Evolutionary conservation across 176 grass and related monocot genomes (phyloP).

Genomic region (Juncus inflexus): DNA sequence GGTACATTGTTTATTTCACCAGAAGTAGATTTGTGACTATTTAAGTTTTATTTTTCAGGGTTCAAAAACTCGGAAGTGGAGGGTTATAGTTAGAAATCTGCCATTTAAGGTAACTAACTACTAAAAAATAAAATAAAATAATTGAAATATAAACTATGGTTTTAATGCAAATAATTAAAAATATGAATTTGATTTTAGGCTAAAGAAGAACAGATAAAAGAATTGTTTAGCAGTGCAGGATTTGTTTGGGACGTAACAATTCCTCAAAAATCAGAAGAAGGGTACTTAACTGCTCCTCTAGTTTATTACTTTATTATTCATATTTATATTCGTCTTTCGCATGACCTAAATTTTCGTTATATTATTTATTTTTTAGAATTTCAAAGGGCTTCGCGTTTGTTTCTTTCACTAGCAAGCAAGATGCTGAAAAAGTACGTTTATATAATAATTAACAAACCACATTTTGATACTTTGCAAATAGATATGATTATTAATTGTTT

Average conservation of each 20-base stretch:
- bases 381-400: slow-evolving; percentile 99
- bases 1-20: too few relatives aligned
- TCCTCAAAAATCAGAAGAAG: slow-evolving; percentile 67
- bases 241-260: slow-evolving; percentile 96
- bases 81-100: slow-evolving; percentile 87
- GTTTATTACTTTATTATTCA: background rate
- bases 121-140: background rate
- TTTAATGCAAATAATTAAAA: background rate
- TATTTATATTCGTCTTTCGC: slow-evolving; percentile 5
- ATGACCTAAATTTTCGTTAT: slow-evolving; percentile 20
- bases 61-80: slow-evolving; percentile 84
- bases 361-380: slow-evolving; percentile 37
- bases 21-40: background rate
- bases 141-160: slow-evolving; percentile 23
- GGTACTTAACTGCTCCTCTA: slow-evolving; percentile 38
- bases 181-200: slow-evolving; percentile 42
- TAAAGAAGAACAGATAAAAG: slow-evolving; percentile 57
- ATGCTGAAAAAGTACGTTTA: slow-evolving; percentile 88
- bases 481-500: slow-evolving; percentile 23
- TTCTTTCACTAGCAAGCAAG: slow-evolving; percentile 88
- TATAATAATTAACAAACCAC: slow-evolving; percentile 7
- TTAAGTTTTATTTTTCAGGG: slow-evolving; percentile 36
- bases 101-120: slow-evolving; percentile 82
- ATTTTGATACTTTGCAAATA: slow-evolving; percentile 1
- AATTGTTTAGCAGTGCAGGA: slow-evolving; percentile 60